Base-by-base conservation (phyloP, 78 protist species). In the Speleostelium caveatum region DNA sequence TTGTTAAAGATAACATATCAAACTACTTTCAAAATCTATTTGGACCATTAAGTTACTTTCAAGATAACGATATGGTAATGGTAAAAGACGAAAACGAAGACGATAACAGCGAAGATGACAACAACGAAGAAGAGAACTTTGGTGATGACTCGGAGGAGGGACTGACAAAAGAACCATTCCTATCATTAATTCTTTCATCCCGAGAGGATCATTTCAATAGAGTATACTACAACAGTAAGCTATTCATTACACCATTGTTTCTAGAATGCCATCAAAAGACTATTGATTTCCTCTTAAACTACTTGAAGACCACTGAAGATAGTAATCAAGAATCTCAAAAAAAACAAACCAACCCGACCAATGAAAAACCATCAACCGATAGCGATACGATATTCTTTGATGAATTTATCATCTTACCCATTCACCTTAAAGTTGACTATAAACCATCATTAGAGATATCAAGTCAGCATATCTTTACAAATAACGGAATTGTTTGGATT, bases 401-500 rank as follows among this genome's bases (percentile, higher is more conserved):
- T 69, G 90, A 68, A 28, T 42, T 80, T 42, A 73, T 51, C 28
- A 80, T 80, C 14, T 59, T 56, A 26, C 90, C 90, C 55, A 33
- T 80, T 24, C 55, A 58, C 21, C 60, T 80, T 30, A 68, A 38
- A 69, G 75, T 80, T 41, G 90, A 80, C 42, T 80, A 80, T 41
- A 80, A 36, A 41, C 90, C 90, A 24, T 63, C 61, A 51, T 41
- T 71, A 21, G n/a, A 41, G 0, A 49, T 35, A 16, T 19, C 63
- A 14, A 58, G 63, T 58, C 7, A 58, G 7, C 77, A 71, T 32
- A 71, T 21, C 16, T 69, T 69, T 55, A 67, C 69, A 2, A 56
- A 38, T 39, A 66, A 66, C 5, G 76, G 56, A 41, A 58, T 55
- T 80, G 60, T 67, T 56, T 80, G 90, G 90, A 65, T 80, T 63